Evolutionary conservation across 208 protist genomes (phyloP).

Genomic region (Giardia muris): DNA sequence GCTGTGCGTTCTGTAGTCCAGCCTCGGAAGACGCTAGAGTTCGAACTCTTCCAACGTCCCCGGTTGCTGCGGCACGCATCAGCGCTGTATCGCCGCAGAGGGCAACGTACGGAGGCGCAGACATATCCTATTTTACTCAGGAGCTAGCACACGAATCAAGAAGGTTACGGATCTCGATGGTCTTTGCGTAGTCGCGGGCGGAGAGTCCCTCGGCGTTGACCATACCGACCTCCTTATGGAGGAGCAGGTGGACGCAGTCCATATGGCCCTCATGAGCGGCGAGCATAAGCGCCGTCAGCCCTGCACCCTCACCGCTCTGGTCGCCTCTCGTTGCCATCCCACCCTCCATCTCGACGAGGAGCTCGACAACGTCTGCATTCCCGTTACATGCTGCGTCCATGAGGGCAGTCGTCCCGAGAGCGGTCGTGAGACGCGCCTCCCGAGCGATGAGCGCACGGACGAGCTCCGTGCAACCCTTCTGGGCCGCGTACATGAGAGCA

Average conservation of each 20-base stretch:
- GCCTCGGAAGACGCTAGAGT: background rate
- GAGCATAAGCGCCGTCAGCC: background rate
- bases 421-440: background rate
- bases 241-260: background rate
- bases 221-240: background rate
- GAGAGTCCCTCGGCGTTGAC: background rate
- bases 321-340: background rate
- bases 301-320: background rate
- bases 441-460: background rate
- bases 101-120: background rate
- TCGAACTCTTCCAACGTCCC: background rate
- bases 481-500: background rate
- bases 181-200: background rate
- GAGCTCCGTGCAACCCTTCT: background rate
- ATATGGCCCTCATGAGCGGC: background rate
- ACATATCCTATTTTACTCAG: constrained; percentile 7
- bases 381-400: background rate
- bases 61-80: background rate
- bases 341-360: background rate
- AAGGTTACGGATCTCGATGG: background rate
- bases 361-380: background rate
- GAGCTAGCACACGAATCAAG: background rate
- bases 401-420: background rate
- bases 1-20: background rate
- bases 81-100: background rate